Evolutionary conservation across 208 protist genomes (phyloP).

Genomic region (Porcisia hertigi): DNA sequence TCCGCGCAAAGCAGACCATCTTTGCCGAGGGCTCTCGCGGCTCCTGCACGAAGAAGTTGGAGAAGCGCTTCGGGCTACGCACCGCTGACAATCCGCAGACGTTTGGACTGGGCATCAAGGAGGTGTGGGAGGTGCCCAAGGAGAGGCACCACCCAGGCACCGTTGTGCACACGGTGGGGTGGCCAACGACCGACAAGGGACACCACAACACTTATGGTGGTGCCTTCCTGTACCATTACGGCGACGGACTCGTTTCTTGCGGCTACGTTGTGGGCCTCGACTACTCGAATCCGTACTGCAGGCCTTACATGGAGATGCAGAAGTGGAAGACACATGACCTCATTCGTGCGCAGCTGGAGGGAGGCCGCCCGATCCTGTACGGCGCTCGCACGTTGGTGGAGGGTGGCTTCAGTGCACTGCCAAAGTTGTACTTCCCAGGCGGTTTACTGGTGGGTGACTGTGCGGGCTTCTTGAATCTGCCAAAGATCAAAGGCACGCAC

Average conservation of each 20-base stretch:
- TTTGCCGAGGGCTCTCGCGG: conserved; percentile 98
- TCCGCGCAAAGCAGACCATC: conserved; percentile 94
- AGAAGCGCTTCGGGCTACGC: conserved; percentile 89
- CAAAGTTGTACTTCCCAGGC: conserved; percentile 95
- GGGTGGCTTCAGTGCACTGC: conserved; percentile 94
- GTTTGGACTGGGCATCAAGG: conserved; percentile 97
- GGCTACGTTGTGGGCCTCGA: conserved; percentile 98
- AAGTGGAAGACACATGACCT: conserved; percentile 94
- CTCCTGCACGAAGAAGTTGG: conserved; percentile 93
- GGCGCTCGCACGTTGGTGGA: conserved; percentile 97
- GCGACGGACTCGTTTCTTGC: conserved; percentile 88
- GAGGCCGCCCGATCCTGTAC: conserved; percentile 92
- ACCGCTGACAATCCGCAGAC: conserved; percentile 88
- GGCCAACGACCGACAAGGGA: conserved; percentile 88
- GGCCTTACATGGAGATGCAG: conserved; percentile 97
- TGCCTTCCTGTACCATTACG: conserved; percentile 97
- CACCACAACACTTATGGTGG: conserved; percentile 95
- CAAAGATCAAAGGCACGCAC: conserved; percentile 98
- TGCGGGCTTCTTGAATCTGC: conserved; percentile 97
- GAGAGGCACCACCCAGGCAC: conserved; percentile 84
- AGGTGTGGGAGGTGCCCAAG: conserved; percentile 96
- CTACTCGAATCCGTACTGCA: conserved; percentile 96
- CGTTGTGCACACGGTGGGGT: conserved; percentile 96
- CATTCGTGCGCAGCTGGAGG: conserved; percentile 82
- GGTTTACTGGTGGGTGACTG: conserved; percentile 94